phyloP scores from a whole-genome alignment of 1,284 basidiomycete genomes.

The Macrocystidia cucumis region DNA sequence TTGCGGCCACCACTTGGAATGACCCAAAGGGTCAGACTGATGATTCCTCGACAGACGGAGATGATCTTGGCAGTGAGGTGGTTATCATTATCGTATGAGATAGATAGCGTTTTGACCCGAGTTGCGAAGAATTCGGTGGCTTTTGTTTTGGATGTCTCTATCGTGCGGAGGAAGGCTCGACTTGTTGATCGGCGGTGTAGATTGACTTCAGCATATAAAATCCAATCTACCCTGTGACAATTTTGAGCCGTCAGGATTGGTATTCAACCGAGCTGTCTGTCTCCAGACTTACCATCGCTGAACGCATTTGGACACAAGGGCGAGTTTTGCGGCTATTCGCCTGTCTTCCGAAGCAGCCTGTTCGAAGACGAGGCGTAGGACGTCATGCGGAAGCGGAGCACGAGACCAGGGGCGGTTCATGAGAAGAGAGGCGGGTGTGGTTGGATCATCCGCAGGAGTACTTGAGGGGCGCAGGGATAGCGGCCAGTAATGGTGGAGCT shows the following conservation, averaged over 20 bases:
- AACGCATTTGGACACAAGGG: conserved; percentile 15
- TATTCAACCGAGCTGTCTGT: background rate
- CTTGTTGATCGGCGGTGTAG: conserved; percentile 18
- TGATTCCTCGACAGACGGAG: conserved; percentile 17
- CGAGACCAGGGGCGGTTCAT: background rate
- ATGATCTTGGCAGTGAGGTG: conserved; percentile 16
- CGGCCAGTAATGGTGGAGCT: too few relatives aligned
- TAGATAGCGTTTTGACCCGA: conserved; percentile 20
- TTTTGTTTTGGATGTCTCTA: conserved; percentile 18
- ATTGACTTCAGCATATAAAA: conserved; percentile 18
- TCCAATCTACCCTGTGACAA: conserved; percentile 16
- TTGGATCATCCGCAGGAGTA: too few relatives aligned
- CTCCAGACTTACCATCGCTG: conserved; percentile 22
- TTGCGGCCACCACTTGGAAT: conserved; percentile 10
- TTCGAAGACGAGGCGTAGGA: conserved; percentile 19
- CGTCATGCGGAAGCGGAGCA: conserved; percentile 14
- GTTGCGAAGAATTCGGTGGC: conserved; percentile 18
- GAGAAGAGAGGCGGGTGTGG: too few relatives aligned
- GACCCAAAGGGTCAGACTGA: conserved; percentile 19
- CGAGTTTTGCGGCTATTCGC: conserved; percentile 17
- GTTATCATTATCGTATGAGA: conserved; percentile 19
- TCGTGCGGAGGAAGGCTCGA: conserved; percentile 19
- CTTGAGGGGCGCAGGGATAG: too few relatives aligned
- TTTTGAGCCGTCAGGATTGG: background rate
- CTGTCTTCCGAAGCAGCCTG: conserved; percentile 15